These are phyloP conservation scores for Mariannaea elegans DNA, from an alignment of 2,329 filamentous ascomycete species.

Conservation along the genomic window DNA sequence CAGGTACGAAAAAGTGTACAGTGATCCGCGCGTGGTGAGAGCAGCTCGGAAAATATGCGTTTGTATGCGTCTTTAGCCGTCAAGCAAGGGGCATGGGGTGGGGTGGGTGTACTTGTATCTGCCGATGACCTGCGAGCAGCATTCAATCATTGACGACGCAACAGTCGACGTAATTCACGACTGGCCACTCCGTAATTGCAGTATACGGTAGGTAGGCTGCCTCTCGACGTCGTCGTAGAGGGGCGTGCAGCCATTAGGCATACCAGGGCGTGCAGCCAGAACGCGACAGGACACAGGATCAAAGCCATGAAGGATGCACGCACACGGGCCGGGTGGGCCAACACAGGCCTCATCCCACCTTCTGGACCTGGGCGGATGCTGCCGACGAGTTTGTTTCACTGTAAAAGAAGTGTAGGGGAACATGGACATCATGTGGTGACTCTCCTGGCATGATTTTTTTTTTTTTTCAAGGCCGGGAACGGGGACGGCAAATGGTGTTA, in stretches of 20 bases:
- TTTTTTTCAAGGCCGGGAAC: neutral
- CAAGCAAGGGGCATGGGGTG: neutral
- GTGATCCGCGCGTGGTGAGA: neutral
- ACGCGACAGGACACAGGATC: neutral
- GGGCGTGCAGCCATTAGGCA: neutral
- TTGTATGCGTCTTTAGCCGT: conserved; percentile 11
- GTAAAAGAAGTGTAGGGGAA: neutral
- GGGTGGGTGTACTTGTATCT: neutral
- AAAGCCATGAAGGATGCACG: neutral
- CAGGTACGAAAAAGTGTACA: neutral
- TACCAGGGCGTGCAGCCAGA: neutral
- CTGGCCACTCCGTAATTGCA: too few species aligned
- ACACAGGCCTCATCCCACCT: conserved; percentile 14
- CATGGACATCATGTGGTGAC: conserved; percentile 12
- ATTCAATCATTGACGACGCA: too few species aligned
- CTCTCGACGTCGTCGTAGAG: too few species aligned
- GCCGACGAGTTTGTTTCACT: conserved; percentile 1
- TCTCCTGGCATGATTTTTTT: conserved; percentile 1
- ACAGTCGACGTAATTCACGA: too few species aligned
- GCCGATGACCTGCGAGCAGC: neutral
- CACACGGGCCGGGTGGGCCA: conserved; percentile 16
- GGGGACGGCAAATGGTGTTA: neutral
- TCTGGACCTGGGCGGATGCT: conserved; percentile 6
- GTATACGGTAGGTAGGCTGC: too few species aligned
- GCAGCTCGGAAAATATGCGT: neutral